These are phyloP conservation scores for Mortierella sp. DNA, from an alignment of 371 early-diverging fungal genomes.

Conservation along the genomic window DNA sequence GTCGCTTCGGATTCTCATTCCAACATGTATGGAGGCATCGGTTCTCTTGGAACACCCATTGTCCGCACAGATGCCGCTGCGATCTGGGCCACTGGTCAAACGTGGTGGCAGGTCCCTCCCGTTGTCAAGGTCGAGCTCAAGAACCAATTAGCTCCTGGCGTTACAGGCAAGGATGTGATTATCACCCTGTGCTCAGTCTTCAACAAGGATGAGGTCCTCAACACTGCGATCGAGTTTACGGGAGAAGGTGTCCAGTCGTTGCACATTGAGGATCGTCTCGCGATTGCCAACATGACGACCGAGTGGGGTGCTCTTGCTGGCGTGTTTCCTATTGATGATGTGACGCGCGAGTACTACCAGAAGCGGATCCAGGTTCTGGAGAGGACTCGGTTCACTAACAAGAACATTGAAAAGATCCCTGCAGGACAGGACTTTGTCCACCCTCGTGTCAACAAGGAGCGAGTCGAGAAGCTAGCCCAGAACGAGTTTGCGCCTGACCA, in stretches of 20 bases:
- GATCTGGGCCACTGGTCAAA: constrained; percentile 96
- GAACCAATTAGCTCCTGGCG: constrained; percentile 81
- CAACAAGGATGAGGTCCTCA: constrained; percentile 91
- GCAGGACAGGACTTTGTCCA: constrained; percentile 67
- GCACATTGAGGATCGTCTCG: constrained; percentile 90
- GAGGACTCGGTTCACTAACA: constrained; percentile 66
- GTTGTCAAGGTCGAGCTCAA: constrained; percentile 88
- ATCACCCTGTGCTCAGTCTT: constrained; percentile 91
- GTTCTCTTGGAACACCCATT: constrained; percentile 94
- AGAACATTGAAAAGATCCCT: constrained; percentile 59
- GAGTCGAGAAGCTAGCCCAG: constrained; percentile 68
- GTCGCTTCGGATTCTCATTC: constrained; percentile 98
- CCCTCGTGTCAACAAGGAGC: constrained; percentile 79
- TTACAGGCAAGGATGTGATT: constrained; percentile 96
- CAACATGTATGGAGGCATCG: constrained; percentile 98
- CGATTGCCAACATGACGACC: constrained; percentile 98
- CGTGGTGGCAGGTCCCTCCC: constrained; percentile 98
- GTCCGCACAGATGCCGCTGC: constrained; percentile 98
- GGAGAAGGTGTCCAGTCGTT: constrained; percentile 79
- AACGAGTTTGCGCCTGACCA: constrained; percentile 72
- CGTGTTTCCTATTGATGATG: constrained; percentile 92
- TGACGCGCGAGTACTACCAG: constrained; percentile 79
- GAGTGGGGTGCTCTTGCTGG: constrained; percentile 99
- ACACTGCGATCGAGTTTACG: constrained; percentile 94
- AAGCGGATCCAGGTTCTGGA: constrained; percentile 74